Evolutionary conservation across 1,284 basidiomycete species (phyloP), one percentile per base, ranked within the genome.

Genomic region (Leccinum subrobustum): DNA sequence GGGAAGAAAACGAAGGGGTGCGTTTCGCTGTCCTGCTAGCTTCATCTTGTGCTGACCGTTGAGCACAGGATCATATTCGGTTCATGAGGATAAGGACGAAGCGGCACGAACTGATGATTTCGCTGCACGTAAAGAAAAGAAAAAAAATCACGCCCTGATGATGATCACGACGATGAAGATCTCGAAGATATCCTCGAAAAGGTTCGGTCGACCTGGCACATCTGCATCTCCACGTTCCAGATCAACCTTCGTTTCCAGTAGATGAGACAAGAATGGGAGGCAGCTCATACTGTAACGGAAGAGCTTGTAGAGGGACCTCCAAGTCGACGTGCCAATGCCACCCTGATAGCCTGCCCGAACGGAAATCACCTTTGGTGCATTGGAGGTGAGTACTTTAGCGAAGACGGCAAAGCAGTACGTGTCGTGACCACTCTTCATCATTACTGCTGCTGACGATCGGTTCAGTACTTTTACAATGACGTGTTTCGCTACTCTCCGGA

Each of bases 91-190:
- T 97, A 75, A 84, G 95, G 55, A 96, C 94, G 57, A 92, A 87
- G 72, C 83, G 90, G 60, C 94, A 97, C 73, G 95, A 97, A 72
- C 81, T 97, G 61, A 93, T 97, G 86, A 95, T 97, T 63, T 94
- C 95, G 3, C 81, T 4, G 86, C 88, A 58, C 82, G 83, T 54
- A 90, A 88, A 65, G 87, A 87, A 69, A 85, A 84, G 65, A 92
- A 89, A 69, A 89, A 0, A 67, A 64, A 37, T 83, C 83, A 62
- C 76, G 77, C 16, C 79, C 79, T 59, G 77, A 78, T 29, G 81
- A 82, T 27, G 81, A 82, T 27, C 84, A 83, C 33, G 86, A 89
- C 62, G 89, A 92, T 63, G 81, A 91, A 64, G 90, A 95, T 76
- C 79, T 95, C 7, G 91, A 95, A 68, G 83, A 80, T 4, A 92